Base-by-base conservation (phyloP, 1,284 basidiomycete species). In the Tausonia pullulans region DNA sequence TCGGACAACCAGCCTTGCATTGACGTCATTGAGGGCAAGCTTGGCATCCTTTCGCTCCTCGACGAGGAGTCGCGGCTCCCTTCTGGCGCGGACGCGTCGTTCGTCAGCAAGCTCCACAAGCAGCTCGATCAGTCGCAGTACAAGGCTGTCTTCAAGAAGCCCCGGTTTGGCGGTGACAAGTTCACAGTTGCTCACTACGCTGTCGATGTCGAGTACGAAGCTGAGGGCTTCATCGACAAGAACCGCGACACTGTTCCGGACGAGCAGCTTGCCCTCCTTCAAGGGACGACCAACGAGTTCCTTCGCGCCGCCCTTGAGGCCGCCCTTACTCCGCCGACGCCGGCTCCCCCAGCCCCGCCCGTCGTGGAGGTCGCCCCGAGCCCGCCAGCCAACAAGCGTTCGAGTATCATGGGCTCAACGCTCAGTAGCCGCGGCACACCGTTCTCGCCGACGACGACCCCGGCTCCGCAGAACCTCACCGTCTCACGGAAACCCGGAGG, bases 111-210 rank as follows among this genome's bases (percentile, higher is more conserved):
- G 75, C 82, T 99, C 16, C 87, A 95, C 76, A 81, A 81, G 46
- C 93, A 97, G 74, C 84, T 98, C 60, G 76, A 79, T 60, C 94
- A 91, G 72, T 86, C 90, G 11, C 87, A 89, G 71, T 87, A 88
- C 78, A 90, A 90, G 74, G 82, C 83, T 49, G 87, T 97, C 2
- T 98, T 90, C 84, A 98, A 98, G 79, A 98, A 97, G 77, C 95
- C 96, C 53, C 84, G 96, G 43, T 99, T 99, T 76, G 94, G 95
- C 56, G 93, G 90, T 73, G 88, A 91, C 52, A 87, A 94, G 0
- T 99, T 99, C 78, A 98, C 95, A 1, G 94, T 99, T 71, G 89
- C 94, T 7, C 96, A 99, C 75, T 99, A 99, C 75, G 96, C 96
- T 6, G 81, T 94, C 70, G 94, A 99, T 75, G 96, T 98, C 67